A percentile compares a stretch with the other conserved stretches of the same genome.
phyloP scores from a whole-genome alignment of 2,329 filamentous ascomycete genomes.

The Neofusicoccum kwambonambiense region DNA sequence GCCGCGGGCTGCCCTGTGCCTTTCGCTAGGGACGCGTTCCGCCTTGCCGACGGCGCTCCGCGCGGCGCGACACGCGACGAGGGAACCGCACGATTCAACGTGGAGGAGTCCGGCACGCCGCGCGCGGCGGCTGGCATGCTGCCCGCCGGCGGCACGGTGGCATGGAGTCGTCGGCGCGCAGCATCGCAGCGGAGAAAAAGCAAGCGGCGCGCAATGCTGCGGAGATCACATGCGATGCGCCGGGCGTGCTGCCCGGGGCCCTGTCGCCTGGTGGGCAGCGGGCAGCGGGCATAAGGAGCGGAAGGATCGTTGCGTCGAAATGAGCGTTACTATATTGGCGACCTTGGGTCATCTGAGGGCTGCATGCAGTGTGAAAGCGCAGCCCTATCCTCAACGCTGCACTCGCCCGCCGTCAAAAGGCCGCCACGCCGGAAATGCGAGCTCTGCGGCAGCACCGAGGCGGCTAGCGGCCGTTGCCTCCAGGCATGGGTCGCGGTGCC shows the following conservation, averaged over 20 bases:
- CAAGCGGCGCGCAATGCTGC: conserved; percentile 4
- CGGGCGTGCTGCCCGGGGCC: neutral
- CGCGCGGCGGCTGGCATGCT: neutral
- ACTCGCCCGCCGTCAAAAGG: conserved; percentile 1
- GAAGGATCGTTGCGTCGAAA: conserved; percentile 14
- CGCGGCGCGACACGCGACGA: neutral
- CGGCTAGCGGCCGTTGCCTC: conserved; percentile 16
- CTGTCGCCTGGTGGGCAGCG: neutral
- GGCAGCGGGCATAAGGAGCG: conserved; percentile 1
- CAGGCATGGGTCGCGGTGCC: conserved; percentile 3
- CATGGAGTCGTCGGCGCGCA: neutral
- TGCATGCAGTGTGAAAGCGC: conserved; percentile 9
- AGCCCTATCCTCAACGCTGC: conserved; percentile 14
- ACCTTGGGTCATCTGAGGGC: conserved; percentile 11
- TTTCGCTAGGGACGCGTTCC: conserved; percentile 11
- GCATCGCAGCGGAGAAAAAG: conserved; percentile 13
- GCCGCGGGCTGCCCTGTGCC: neutral
- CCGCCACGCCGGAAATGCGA: neutral
- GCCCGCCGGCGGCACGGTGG: neutral
- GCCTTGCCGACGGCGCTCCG: conserved; percentile 9
- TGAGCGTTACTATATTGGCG: conserved; percentile 15
- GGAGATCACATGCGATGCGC: conserved; percentile 9
- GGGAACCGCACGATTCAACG: neutral
- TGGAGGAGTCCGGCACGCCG: too few species aligned
- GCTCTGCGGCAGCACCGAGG: neutral